These are phyloP conservation scores for Leccinum boreale DNA, from an alignment of 768 basidiomycete genomes.

Conservation along the genomic window DNA sequence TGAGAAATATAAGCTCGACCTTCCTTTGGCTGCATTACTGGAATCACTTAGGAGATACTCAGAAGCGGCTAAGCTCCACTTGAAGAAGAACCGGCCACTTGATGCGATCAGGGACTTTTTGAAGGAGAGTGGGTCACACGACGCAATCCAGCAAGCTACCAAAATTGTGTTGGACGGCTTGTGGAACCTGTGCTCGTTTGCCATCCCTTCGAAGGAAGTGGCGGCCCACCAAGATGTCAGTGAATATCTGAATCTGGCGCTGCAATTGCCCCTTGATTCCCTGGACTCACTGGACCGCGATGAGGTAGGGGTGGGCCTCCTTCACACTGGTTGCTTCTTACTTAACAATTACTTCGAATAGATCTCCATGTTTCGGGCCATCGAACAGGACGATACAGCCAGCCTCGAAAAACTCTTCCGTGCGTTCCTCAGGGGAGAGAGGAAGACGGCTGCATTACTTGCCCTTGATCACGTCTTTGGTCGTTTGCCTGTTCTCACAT, in stretches of 20 bases:
- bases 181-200: conserved; percentile 49
- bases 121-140: conserved; percentile 24
- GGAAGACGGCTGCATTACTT: conserved; percentile 3
- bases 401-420: conserved; percentile 33
- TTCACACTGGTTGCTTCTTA: neutral
- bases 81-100: conserved; percentile 42
- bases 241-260: conserved; percentile 26
- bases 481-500: conserved; percentile 12
- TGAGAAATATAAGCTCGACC: conserved; percentile 49
- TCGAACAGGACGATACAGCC: conserved; percentile 19
- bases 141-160: conserved; percentile 34
- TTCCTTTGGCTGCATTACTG: conserved; percentile 45
- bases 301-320: conserved; percentile 14
- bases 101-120: conserved; percentile 49
- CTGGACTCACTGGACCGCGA: conserved; percentile 6
- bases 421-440: conserved; percentile 21
- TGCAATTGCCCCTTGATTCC: conserved; percentile 5
- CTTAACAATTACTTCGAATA: neutral
- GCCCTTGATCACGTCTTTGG: conserved; percentile 7
- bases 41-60: conserved; percentile 37
- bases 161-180: conserved; percentile 42
- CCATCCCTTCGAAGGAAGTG: conserved; percentile 13
- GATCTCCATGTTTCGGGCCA: conserved; percentile 35
- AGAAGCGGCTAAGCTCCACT: conserved; percentile 53
- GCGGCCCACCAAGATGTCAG: neutral